phyloP scores from a whole-genome alignment of 2,329 filamentous ascomycete species.

The Colletotrichum eleusines region DNA sequence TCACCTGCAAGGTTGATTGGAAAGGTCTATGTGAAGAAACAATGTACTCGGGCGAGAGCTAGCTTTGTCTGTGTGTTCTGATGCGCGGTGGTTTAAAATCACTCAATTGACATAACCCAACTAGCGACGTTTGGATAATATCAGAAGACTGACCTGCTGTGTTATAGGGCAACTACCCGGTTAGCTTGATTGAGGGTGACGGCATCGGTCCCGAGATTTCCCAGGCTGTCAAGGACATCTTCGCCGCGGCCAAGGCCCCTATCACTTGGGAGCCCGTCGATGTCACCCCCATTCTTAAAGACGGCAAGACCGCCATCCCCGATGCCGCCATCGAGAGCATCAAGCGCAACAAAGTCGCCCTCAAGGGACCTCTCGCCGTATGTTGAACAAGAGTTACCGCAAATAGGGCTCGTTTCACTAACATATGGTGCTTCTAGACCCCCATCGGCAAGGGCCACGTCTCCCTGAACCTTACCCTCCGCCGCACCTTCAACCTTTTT shows the following conservation, averaged over 20 bases:
- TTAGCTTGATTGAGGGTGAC: slow-evolving; percentile 98
- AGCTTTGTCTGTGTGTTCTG: slow-evolving; percentile 18
- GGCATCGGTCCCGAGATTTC: slow-evolving; percentile 98
- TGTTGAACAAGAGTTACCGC: slow-evolving; percentile 49
- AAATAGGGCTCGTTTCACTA: neutral
- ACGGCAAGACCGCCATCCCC: slow-evolving; percentile 96
- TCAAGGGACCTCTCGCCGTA: slow-evolving; percentile 98
- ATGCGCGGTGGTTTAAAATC: slow-evolving; percentile 51
- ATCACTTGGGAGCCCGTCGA: slow-evolving; percentile 98
- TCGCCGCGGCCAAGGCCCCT: slow-evolving; percentile 91
- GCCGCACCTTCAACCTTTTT: slow-evolving; percentile 99
- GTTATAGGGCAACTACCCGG: slow-evolving; percentile 88
- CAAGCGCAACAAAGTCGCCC: slow-evolving; percentile 93
- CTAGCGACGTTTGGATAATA: neutral
- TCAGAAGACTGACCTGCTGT: slow-evolving; percentile 36
- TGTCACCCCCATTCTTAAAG: slow-evolving; percentile 91
- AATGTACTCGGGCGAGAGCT: slow-evolving; percentile 32
- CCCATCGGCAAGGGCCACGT: slow-evolving; percentile 95
- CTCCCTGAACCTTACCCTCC: slow-evolving; percentile 97
- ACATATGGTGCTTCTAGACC: slow-evolving; percentile 41
- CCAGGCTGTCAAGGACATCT: slow-evolving; percentile 98
- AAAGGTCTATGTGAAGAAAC: neutral
- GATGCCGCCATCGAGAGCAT: slow-evolving; percentile 94
- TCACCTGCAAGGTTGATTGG: neutral
- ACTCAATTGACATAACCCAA: slow-evolving; percentile 50